Percentiles rank a stretch among this genome's conserved stretches.
Conservation (phyloP, 176 grass and related monocot species). For the Metroxylon sagu region DNA sequence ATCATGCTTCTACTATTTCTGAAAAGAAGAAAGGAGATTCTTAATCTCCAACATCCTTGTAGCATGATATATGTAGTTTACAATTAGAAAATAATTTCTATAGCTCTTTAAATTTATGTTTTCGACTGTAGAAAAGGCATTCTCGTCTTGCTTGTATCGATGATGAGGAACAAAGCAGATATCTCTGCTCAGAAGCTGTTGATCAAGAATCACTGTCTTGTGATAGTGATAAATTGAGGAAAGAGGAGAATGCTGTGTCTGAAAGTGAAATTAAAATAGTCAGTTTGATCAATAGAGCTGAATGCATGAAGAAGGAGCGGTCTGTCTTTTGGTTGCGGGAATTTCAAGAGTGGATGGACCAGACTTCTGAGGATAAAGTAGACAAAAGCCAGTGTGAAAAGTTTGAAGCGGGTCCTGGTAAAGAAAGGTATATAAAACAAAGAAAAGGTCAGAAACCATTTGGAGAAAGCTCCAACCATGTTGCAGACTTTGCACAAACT, state of each 20-base stretch:
- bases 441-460: slow-evolving; percentile 41
- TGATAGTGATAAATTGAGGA: slow-evolving; percentile 68
- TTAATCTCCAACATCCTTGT: too few relatives aligned
- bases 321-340: slow-evolving; percentile 74
- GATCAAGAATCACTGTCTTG: slow-evolving; percentile 54
- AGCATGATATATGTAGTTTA: too few relatives aligned
- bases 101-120: neutral
- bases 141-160: slow-evolving; percentile 76
- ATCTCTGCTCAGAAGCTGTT: slow-evolving; percentile 35
- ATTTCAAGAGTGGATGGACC: slow-evolving; percentile 93
- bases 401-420: slow-evolving; percentile 17
- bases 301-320: slow-evolving; percentile 78
- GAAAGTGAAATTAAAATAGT: slow-evolving; percentile 51
- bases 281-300: slow-evolving; percentile 64
- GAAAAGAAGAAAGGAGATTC: too few relatives aligned
- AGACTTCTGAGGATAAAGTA: slow-evolving; percentile 40
- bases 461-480: slow-evolving; percentile 21
- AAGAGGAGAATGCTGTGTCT: slow-evolving; percentile 52
- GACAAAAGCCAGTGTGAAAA: slow-evolving; percentile 25
- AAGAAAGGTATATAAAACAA: slow-evolving; percentile 33
- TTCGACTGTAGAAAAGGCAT: slow-evolving; percentile 58
- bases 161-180: slow-evolving; percentile 48
- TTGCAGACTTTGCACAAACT: slow-evolving; percentile 22
- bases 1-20: too few relatives aligned
- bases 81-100: too few relatives aligned